Percentiles rank a stretch among this genome's conserved stretches.
phyloP scores from a whole-genome alignment of 352 stramenopile species.

The Peronospora destructor region DNA sequence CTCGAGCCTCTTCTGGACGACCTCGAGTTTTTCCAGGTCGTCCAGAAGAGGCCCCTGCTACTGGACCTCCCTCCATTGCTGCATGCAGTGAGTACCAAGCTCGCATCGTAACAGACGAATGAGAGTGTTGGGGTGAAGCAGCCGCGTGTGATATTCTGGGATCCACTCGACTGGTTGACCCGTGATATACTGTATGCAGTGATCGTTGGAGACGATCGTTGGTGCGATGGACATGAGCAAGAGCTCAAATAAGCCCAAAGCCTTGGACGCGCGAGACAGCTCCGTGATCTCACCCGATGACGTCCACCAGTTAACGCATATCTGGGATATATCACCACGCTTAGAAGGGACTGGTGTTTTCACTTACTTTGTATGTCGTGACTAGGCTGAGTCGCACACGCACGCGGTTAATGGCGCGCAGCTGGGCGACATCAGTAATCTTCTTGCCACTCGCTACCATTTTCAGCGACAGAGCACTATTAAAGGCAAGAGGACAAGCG shows the following conservation, averaged over 20 bases:
- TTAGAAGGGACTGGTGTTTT: too few species aligned
- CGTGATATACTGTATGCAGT: slow-evolving; percentile 2
- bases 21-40: not conserved
- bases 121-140: not conserved
- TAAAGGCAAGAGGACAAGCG: too few species aligned
- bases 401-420: too few species aligned
- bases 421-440: too few species aligned
- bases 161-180: not conserved
- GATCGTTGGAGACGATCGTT: not conserved
- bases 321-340: too few species aligned
- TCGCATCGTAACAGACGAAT: not conserved
- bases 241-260: slow-evolving; percentile 1
- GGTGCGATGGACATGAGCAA: not conserved
- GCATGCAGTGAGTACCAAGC: not conserved
- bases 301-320: not conserved
- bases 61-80: not conserved
- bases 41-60: not conserved
- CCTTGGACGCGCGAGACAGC: not conserved
- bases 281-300: not conserved
- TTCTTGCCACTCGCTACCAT: too few species aligned
- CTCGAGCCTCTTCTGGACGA: too few species aligned
- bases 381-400: too few species aligned
- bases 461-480: too few species aligned
- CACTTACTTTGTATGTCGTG: too few species aligned
- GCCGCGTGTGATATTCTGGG: not conserved